Evolutionary conservation across 2,329 filamentous ascomycete species (phyloP), one percentile per base, ranked within the genome.

Genomic region (Aureobasidium zeae): DNA sequence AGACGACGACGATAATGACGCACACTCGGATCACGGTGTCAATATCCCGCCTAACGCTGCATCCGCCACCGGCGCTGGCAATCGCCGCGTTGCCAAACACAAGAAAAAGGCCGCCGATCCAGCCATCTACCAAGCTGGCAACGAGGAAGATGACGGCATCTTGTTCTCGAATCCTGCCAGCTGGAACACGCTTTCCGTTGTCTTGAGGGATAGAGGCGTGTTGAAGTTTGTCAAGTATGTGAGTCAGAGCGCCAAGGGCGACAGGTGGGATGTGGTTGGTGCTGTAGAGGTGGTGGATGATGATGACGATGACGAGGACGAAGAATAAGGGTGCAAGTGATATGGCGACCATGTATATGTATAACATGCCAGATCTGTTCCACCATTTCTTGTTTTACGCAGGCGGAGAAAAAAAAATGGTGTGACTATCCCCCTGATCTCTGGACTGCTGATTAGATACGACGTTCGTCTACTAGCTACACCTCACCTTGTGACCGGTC

Each of bases 191-290:
- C 72, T 98, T 68, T 87, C 82, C 51, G 77, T 98, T 52, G 91
- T 96, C 22, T 68, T 96, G 53, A 76, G 91, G 46, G 91, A 98
- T 60, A 79, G 77, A 52, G 88, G 86, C 11, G 82, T 83, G 11
- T 70, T 98, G 58, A 81, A 86, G 61, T 98, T 98, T 60, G 87
- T 96, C 57, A 98, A 96, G 70, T 98, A 96, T 62, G 83, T 98
- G 16, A 93, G 83, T 63, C 72, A 72, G 48, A 76, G 73, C 38
- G 91, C 91, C 6, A 77, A 77, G 57, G 91, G 91, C 1, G 91
- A 96, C 64, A 74, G 91, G 31, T 96, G 88, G 86, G 91, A 98
- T 65, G 72, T 96, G 37, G 81, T 78, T 34, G 91, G 79, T 1
- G 78, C 79, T 24, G 86, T 84, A 61, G 85, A 81, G 17, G 81